Percentiles rank a stretch among this genome's conserved stretches.
Conservation (phyloP, 192 early-diverging fungal species). For the Rhizophagus sp. region DNA sequence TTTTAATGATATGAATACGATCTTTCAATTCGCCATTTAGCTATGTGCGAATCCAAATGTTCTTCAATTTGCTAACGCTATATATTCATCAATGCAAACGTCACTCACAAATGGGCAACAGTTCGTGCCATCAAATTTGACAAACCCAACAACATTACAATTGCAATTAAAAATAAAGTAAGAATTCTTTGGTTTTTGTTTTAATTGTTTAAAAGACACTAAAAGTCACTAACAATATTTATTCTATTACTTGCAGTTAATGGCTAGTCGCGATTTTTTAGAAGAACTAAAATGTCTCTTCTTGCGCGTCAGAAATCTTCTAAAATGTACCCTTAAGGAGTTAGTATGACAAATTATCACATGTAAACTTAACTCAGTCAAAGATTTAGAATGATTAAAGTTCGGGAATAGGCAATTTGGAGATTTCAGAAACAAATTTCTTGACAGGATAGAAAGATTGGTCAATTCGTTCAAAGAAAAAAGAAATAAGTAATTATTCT, state of each 20-base stretch:
- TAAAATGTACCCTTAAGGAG: neutral
- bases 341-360: neutral
- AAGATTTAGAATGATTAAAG: neutral
- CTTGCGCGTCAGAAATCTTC: neutral
- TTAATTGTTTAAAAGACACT: neutral
- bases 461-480: neutral
- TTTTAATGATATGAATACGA: too few relatives aligned
- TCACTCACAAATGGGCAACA: too few relatives aligned
- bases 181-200: neutral
- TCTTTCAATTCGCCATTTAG: too few relatives aligned
- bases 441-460: neutral
- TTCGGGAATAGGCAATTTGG: neutral
- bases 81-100: too few relatives aligned
- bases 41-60: too few relatives aligned
- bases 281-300: constrained; percentile 10
- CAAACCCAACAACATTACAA: neutral
- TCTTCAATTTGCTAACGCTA: too few relatives aligned
- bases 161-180: neutral
- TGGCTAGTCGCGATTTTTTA: neutral
- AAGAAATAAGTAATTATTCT: neutral
- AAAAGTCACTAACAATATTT: neutral
- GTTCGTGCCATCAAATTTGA: too few relatives aligned
- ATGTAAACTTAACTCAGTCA: neutral
- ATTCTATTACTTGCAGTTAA: neutral
- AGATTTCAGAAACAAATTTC: neutral